Conservation (phyloP, 1,139 yeast species). For the Chernovozyma sophiae-reginae region DNA sequence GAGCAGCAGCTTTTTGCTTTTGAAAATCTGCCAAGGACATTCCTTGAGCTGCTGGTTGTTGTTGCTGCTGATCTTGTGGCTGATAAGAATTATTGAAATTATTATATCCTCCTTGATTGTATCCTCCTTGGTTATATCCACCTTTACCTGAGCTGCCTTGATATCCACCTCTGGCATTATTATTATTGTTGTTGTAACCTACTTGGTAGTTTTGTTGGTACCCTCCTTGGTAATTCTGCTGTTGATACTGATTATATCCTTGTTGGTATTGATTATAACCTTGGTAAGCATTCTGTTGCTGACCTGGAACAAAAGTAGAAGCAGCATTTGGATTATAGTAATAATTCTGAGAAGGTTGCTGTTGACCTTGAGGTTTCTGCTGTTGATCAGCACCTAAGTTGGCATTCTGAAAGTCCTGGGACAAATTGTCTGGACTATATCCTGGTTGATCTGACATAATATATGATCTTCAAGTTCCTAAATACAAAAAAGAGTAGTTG, state of each 20-base stretch:
- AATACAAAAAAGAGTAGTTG: too few species aligned
- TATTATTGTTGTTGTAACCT: constrained; percentile 21
- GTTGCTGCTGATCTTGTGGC: constrained; percentile 16
- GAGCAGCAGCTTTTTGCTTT: constrained; percentile 54
- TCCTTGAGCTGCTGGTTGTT: constrained; percentile 45
- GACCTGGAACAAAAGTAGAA: constrained; percentile 41
- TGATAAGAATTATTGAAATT: constrained; percentile 17
- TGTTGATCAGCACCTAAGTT: constrained; percentile 24
- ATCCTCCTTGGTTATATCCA: constrained; percentile 15
- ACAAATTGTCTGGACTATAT: constrained; percentile 49
- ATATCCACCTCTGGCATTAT: constrained; percentile 5
- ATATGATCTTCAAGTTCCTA: too few species aligned
- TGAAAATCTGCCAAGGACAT: constrained; percentile 88
- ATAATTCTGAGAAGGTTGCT: constrained; percentile 16
- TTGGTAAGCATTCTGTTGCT: constrained; percentile 13
- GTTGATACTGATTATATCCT: constrained; percentile 20
- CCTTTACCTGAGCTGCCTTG: constrained; percentile 18
- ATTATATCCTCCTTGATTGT: constrained; percentile 17
- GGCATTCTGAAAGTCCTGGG: constrained; percentile 52
- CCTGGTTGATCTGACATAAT: constrained; percentile 45
- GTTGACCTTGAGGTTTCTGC: constrained; percentile 14
- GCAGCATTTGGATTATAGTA: constrained; percentile 38
- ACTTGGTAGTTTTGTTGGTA: constrained; percentile 18
- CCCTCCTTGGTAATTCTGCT: constrained; percentile 21
- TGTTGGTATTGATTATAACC: constrained; percentile 24